Conservation (phyloP, 1,284 basidiomycete genomes). For the Trametes sp. region DNA sequence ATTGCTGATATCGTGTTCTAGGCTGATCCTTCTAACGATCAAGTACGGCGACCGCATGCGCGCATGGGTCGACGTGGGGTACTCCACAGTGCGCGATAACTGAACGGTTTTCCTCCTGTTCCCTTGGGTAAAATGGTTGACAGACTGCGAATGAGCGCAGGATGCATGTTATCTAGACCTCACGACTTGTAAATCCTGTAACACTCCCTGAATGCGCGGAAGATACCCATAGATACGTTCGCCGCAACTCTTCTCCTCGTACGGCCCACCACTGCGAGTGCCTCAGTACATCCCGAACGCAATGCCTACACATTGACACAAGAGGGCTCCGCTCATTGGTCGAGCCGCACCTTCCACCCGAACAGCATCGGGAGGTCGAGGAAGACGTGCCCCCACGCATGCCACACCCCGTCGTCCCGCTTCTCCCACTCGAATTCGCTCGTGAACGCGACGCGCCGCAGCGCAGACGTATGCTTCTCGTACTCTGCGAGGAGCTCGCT, state of each 20-base stretch:
- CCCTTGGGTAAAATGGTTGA: background rate
- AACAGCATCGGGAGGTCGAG: background rate
- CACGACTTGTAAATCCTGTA: background rate
- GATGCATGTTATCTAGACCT: background rate
- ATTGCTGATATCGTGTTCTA: conserved; percentile 28
- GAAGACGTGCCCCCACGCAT: background rate
- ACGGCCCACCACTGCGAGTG: no score
- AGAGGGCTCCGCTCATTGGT: no score
- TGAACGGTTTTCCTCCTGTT: background rate
- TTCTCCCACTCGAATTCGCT: conserved; percentile 20
- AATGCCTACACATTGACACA: no score
- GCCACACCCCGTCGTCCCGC: conserved; percentile 7
- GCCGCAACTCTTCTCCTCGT: no score
- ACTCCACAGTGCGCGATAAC: conserved; percentile 34
- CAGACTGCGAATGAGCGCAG: no score
- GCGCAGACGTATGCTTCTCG: background rate
- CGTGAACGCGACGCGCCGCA: conserved; percentile 17
- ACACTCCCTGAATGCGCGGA: no score
- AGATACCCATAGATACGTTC: no score
- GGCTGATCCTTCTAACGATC: conserved; percentile 52
- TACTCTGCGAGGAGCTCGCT: conserved; percentile 1
- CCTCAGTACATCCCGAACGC: no score
- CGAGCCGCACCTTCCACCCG: background rate
- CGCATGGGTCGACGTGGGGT: conserved; percentile 54
- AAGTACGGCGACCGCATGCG: conserved; percentile 54